Conservation (phyloP, 352 stramenopile species). For the Phytophthora agathidicida region DNA sequence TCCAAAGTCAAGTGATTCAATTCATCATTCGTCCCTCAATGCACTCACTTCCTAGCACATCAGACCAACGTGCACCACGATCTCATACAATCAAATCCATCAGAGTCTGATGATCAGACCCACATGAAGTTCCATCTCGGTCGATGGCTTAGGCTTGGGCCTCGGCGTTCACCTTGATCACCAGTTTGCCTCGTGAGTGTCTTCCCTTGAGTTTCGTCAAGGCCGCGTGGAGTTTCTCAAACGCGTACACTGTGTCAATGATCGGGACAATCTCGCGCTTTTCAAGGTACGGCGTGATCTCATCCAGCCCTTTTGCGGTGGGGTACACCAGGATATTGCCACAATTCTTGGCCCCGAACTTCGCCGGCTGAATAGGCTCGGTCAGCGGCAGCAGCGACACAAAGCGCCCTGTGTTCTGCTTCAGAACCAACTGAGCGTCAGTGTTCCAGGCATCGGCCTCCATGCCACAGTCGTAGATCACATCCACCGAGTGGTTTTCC, state of each 20-base stretch:
- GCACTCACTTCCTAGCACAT: too few relatives aligned
- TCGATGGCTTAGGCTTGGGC: constrained; percentile 2
- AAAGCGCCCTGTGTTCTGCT: constrained; percentile 28
- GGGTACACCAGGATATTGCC: constrained; percentile 16
- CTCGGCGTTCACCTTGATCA: constrained; percentile 37
- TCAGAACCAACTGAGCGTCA: constrained; percentile 28
- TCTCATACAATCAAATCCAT: too few relatives aligned
- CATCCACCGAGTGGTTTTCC: constrained; percentile 39
- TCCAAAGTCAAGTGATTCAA: too few relatives aligned
- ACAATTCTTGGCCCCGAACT: constrained; percentile 20
- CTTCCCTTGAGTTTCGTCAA: constrained; percentile 49
- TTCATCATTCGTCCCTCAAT: too few relatives aligned
- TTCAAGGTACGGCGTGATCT: constrained; percentile 42
- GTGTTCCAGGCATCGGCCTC: constrained; percentile 37
- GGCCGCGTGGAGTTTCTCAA: constrained; percentile 42
- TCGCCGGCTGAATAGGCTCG: constrained; percentile 10
- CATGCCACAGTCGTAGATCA: constrained; percentile 48
- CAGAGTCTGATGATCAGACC: too few relatives aligned
- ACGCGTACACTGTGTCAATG: constrained; percentile 43
- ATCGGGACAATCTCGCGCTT: constrained; percentile 26
- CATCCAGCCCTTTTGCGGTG: constrained; percentile 17
- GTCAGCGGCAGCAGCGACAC: constrained; percentile 19
- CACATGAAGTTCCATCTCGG: too few relatives aligned
- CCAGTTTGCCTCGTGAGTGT: constrained; percentile 56
- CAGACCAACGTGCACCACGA: too few relatives aligned